A percentile compares a stretch with the other conserved stretches of the same genome.
phyloP scores from a whole-genome alignment of 805 yeast species.

The Lachancea nothofagi region DNA sequence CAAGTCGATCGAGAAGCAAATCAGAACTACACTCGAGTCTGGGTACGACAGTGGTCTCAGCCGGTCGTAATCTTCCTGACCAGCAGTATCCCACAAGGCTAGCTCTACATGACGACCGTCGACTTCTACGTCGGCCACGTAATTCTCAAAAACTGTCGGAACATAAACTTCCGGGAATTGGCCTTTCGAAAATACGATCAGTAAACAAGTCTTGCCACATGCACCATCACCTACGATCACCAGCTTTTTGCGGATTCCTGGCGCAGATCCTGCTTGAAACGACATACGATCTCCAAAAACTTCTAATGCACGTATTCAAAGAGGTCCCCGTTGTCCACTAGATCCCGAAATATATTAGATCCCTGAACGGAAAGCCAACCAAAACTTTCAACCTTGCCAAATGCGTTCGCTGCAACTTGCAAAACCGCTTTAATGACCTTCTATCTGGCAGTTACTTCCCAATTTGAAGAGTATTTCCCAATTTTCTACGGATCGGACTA shows the following conservation, averaged over 20 bases:
- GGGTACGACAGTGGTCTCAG: constrained; percentile 88
- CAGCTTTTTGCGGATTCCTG: constrained; percentile 56
- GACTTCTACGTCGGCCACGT: constrained; percentile 92
- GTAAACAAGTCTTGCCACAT: constrained; percentile 90
- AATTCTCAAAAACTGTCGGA: constrained; percentile 95
- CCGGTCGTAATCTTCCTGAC: constrained; percentile 96
- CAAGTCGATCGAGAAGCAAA: constrained; percentile 84
- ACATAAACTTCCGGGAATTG: constrained; percentile 92
- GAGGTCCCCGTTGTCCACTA: too few species aligned
- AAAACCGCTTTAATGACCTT: too few species aligned
- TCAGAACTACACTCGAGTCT: constrained; percentile 84
- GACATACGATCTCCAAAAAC: too few species aligned
- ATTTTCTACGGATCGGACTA: too few species aligned
- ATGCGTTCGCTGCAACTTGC: too few species aligned
- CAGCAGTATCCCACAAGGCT: constrained; percentile 98
- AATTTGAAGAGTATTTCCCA: too few species aligned
- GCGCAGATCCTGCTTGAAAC: constrained; percentile 5
- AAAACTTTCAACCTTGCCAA: too few species aligned
- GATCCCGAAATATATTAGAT: too few species aligned
- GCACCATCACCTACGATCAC: constrained; percentile 98
- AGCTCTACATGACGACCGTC: constrained; percentile 89
- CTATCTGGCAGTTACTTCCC: too few species aligned
- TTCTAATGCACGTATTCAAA: too few species aligned
- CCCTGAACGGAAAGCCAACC: too few species aligned
- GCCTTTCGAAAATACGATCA: constrained; percentile 81